A percentile compares a stretch with the other conserved stretches of the same genome.
Conservation (phyloP, 306 rosid genomes). For the Ormosia emarginata region DNA sequence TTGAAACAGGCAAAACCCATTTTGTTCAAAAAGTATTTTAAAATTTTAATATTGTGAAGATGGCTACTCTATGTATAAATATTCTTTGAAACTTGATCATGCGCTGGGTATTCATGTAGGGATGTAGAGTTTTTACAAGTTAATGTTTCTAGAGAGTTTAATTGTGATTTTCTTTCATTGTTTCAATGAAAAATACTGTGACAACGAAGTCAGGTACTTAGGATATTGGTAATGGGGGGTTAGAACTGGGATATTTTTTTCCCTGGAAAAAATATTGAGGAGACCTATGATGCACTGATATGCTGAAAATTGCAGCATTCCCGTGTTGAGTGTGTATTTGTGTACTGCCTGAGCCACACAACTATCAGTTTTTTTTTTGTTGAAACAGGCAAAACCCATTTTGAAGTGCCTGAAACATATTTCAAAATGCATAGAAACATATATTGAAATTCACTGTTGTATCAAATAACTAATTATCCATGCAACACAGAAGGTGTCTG, state of each 20-base stretch:
- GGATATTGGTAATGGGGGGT: neutral
- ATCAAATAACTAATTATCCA: neutral
- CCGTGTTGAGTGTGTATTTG: neutral
- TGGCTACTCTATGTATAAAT: neutral
- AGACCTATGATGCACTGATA: neutral
- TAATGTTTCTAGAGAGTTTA: neutral
- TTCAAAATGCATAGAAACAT: neutral
- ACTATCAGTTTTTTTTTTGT: neutral
- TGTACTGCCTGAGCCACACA: neutral
- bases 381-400: neutral
- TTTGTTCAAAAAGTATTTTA: neutral
- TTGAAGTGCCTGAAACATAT: neutral
- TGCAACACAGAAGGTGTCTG: neutral
- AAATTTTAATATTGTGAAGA: neutral
- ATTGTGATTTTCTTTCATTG: neutral
- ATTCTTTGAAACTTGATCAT: neutral
- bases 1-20: too few relatives aligned
- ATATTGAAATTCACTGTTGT: too few relatives aligned
- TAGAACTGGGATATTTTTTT: neutral
- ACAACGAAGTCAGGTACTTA: neutral
- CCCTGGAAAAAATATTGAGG: neutral
- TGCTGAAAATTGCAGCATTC: neutral
- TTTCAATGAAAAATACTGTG: neutral
- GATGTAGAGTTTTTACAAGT: neutral
- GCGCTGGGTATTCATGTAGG: neutral